These are phyloP conservation scores for Gillenia trifoliata DNA, from an alignment of 306 rosid genomes.

Conservation along the genomic window DNA sequence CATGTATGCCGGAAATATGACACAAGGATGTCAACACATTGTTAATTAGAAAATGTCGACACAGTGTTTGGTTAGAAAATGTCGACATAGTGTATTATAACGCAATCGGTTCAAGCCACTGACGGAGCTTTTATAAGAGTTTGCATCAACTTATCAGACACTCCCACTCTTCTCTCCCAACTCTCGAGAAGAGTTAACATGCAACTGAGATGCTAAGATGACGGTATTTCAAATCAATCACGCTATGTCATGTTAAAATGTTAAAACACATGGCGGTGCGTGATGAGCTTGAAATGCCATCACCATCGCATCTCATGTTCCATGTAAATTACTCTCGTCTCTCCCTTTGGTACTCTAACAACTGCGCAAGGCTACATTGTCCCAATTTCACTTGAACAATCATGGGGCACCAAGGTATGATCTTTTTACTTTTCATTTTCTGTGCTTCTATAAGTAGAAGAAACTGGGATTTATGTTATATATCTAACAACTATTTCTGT, in stretches of 20 bases:
- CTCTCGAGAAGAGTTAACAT: neutral
- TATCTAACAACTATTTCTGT: too few relatives aligned
- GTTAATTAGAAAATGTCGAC: neutral
- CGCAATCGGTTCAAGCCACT: neutral
- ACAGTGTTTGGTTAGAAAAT: neutral
- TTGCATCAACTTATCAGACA: neutral
- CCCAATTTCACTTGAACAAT: neutral
- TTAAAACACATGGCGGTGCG: too few relatives aligned
- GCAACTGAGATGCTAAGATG: too few relatives aligned
- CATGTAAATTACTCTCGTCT: neutral
- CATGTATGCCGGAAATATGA: neutral
- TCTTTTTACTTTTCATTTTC: neutral
- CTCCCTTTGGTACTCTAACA: neutral
- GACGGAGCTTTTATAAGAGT: neutral
- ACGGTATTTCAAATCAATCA: too few relatives aligned
- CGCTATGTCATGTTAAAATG: too few relatives aligned
- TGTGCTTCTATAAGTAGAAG: neutral
- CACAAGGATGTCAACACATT: neutral
- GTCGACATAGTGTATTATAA: neutral
- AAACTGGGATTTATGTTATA: too few relatives aligned
- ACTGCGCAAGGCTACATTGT: neutral
- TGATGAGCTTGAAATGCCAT: too few relatives aligned
- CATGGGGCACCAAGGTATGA: too few relatives aligned
- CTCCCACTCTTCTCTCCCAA: neutral
- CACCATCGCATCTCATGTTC: too few relatives aligned